Base-by-base conservation (phyloP, 192 early-diverging fungal genomes). In the Coemansia sp. region DNA sequence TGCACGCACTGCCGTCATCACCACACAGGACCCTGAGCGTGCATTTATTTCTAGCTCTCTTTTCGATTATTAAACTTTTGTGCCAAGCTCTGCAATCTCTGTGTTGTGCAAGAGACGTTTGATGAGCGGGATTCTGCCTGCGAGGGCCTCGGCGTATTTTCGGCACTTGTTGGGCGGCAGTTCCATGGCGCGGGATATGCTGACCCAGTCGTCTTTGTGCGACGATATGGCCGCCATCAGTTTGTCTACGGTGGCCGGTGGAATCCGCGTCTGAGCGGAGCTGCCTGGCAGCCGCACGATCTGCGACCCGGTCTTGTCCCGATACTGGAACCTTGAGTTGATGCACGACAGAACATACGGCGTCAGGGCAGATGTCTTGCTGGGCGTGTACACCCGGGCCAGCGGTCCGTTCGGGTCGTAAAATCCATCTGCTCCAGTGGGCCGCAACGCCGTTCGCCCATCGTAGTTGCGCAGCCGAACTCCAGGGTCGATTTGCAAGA, bases 1-100 rank as follows among this genome's bases (percentile, higher is more conserved):
- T 96, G 94, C 75, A 92, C 82, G 69, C 91, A 88, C 64, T 96
- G 94, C 79, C 91, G 87, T 71, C 94, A 95, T 70, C 82, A 78
- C 23, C 90, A 93, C 57, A 78, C 59, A 21, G 22, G 25, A 21
- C 31, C 21, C 10, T 21, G 41, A 43, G 9, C n/a, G 8, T 19
- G 19, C 49, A 16, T 50, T 55, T 22, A 23, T 10, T 37, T 41
- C 38, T 51, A n/a, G 12, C n/a, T 55, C n/a, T 53, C 31, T 52
- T 64, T 64, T 57, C 19, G n/a, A 26, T 52, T 50, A 27, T 19
- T 35, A 62, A 11, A 43, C 16, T 43, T 43, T 43, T 43, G 41
- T 43, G 17, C 6, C 47, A 49, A 49, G n/a, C n/a, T 49, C 47
- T 19, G 16, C 47, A 19, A 49, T n/a, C 47, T 49, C 47, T 7